These are phyloP conservation scores for Cladosporium phlei DNA, from an alignment of 2,329 filamentous ascomycete genomes.

Conservation along the genomic window DNA sequence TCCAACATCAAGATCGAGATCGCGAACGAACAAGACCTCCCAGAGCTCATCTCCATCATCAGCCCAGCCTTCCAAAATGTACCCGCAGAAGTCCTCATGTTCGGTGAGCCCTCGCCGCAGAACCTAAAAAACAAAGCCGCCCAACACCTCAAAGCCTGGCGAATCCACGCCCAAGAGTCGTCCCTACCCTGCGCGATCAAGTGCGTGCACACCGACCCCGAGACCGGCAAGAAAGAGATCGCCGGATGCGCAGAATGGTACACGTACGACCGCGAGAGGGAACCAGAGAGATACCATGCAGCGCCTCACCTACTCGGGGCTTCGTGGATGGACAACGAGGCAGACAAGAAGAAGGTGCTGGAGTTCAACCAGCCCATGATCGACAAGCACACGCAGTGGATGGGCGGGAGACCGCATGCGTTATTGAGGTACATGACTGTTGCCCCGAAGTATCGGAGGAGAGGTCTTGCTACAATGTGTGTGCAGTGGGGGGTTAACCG, in stretches of 20 bases:
- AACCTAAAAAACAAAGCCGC: conserved; percentile 14
- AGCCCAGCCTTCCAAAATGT: conserved; percentile 18
- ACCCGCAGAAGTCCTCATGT: conserved; percentile 12
- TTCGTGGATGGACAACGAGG: conserved; percentile 16
- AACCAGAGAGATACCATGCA: conserved; percentile 14
- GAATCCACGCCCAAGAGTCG: conserved; percentile 17
- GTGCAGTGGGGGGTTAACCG: conserved; percentile 36
- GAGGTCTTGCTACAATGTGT: conserved; percentile 33
- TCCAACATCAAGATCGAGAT: conserved; percentile 18
- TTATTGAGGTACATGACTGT: conserved; percentile 28
- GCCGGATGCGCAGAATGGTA: conserved; percentile 23
- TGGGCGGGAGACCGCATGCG: conserved; percentile 17
- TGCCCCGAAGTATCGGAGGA: conserved; percentile 33
- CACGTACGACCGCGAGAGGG: conserved; percentile 18
- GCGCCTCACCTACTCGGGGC: conserved; percentile 17
- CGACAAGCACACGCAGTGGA: conserved; percentile 18
- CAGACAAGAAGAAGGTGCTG: conserved; percentile 6
- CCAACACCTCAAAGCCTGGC: conserved; percentile 22
- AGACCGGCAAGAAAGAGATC: conserved; percentile 18
- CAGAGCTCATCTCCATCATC: conserved; percentile 21
- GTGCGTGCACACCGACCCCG: conserved; percentile 20
- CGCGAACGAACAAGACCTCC: conserved; percentile 21
- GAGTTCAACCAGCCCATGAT: conserved; percentile 14
- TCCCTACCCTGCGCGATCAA: conserved; percentile 18
- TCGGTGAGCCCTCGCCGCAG: conserved; percentile 19